Base-by-base conservation (phyloP, 352 stramenopile genomes). In the Pythium rishiriense region DNA sequence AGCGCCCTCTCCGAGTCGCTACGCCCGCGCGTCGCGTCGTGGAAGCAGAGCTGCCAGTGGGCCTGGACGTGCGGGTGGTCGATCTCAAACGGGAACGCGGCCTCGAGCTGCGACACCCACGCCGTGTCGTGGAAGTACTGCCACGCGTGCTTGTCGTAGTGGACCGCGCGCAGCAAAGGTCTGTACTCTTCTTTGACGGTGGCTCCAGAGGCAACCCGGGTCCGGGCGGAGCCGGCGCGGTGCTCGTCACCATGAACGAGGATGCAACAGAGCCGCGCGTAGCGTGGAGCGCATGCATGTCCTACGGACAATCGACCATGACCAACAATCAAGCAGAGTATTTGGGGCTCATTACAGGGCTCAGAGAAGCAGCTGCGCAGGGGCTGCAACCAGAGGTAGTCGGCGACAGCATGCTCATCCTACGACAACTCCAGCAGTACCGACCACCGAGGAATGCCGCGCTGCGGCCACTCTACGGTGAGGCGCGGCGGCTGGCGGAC, bases 321-420 rank as follows among this genome's bases (percentile, higher is more conserved):
- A 58, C 58, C 5, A 64, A 64, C 35, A 64, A 58, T n/a, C 24
- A 43, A 4, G 58, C 47, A 11, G 58, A 64, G 21, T 64, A 64
- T 35, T 4, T 33, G 3, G 58, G 47, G 3, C 12, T 58, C 14
- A 51, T 64, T 8, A n/a, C n/a, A n/a, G n/a, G n/a, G n/a, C n/a
- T n/a, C n/a, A n/a, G n/a, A n/a, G n/a, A n/a, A n/a, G n/a, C n/a
- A n/a, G n/a, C n/a, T n/a, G n/a, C n/a, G n/a, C n/a, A n/a, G n/a
- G n/a, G n/a, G 11, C 56, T 28, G 43, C 2, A 2, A 0, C 29
- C 29, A 2, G n/a, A 56, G 19, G 45, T 64, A 2, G 28, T 64
- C 17, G 57, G 45, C 8, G 57, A 57, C 57, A 64, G 57, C 35
- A n/a, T 14, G 6, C 29, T n/a, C n/a, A n/a, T n/a, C n/a, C n/a